Evolutionary conservation across 1,284 basidiomycete genomes (phyloP).

Genomic region (Irpex rosettiformis): DNA sequence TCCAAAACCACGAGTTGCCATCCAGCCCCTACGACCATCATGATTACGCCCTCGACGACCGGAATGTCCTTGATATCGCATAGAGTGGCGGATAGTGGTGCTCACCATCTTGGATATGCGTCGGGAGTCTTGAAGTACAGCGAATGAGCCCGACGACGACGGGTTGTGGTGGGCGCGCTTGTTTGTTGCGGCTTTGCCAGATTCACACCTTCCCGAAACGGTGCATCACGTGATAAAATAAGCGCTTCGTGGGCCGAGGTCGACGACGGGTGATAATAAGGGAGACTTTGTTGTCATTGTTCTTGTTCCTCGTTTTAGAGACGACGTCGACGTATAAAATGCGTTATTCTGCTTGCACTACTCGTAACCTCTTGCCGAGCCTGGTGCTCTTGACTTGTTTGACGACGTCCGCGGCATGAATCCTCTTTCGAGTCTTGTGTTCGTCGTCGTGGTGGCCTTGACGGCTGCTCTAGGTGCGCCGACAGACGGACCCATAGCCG

Average conservation of each 20-base stretch:
- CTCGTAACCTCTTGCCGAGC: constrained; percentile 13
- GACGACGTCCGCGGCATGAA: background rate
- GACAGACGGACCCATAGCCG: constrained; percentile 9
- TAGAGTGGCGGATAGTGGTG: constrained; percentile 14
- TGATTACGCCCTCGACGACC: constrained; percentile 11
- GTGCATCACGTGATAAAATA: constrained; percentile 10
- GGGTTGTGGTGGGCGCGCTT: constrained; percentile 2
- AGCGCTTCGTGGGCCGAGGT: background rate
- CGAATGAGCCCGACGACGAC: constrained; percentile 22
- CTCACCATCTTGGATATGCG: constrained; percentile 34
- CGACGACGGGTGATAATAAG: constrained; percentile 1
- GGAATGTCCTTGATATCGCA: constrained; percentile 11
- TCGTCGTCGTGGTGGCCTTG: constrained; percentile 19
- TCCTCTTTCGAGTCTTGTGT: background rate
- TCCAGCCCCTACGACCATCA: constrained; percentile 24
- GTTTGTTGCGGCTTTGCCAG: constrained; percentile 3
- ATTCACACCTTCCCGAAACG: constrained; percentile 11
- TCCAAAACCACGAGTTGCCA: constrained; percentile 24
- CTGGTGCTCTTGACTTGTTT: constrained; percentile 18
- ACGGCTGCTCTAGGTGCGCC: constrained; percentile 27
- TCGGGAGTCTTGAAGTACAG: constrained; percentile 27
- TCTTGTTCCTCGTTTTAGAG: background rate
- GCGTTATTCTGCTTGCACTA: background rate
- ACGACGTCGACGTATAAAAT: background rate
- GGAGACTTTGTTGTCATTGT: constrained; percentile 5